Conservation (phyloP, 208 protist genomes). For the Leishmania guyanensis region DNA sequence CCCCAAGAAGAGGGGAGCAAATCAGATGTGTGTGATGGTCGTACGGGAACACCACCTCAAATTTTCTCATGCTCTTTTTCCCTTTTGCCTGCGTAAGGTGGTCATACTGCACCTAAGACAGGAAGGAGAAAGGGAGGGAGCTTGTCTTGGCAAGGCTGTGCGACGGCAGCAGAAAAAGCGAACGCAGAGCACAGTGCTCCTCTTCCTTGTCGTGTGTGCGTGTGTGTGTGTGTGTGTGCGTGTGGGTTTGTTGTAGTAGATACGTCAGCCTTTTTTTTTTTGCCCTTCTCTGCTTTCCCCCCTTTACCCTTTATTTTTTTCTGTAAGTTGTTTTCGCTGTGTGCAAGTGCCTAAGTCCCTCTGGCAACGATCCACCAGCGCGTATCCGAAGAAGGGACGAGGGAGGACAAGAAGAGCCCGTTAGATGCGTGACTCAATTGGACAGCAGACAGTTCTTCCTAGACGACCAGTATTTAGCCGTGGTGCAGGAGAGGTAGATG, state of each 20-base stretch:
- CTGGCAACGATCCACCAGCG: not conserved
- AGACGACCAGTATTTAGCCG: not conserved
- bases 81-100: not conserved
- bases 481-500: not conserved
- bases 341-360: not conserved
- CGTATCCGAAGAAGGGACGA: not conserved
- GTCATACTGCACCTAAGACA: not conserved
- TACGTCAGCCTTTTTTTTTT: constrained; percentile 4
- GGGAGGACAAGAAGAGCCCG: not conserved
- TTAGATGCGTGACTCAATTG: not conserved
- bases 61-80: not conserved
- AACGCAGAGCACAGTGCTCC: not conserved
- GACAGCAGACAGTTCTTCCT: not conserved
- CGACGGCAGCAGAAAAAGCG: not conserved
- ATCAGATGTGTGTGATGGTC: not conserved
- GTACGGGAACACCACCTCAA: not conserved
- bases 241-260: not conserved
- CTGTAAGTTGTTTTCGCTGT: not conserved
- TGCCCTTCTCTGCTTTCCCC: constrained; percentile 15
- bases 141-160: not conserved
- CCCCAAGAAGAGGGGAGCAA: not conserved
- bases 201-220: not conserved
- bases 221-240: not conserved
- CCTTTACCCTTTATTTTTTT: not conserved
- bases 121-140: not conserved